A percentile compares a stretch with the other conserved stretches of the same genome.
These are phyloP conservation scores for Syzygium jambos DNA, from an alignment of 345 rosid genomes.

Conservation along the genomic window DNA sequence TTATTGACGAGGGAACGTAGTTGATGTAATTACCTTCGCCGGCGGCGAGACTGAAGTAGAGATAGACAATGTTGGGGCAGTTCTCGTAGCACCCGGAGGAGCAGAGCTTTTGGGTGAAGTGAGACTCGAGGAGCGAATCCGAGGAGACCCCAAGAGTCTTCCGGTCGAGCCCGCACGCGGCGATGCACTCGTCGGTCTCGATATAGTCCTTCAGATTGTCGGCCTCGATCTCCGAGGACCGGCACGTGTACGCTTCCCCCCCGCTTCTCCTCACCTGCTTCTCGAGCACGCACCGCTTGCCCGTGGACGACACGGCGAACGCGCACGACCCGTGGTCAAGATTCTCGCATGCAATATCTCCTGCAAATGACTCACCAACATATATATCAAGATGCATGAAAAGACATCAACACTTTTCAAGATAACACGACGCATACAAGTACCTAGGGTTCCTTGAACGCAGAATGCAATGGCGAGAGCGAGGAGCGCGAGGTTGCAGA, in stretches of 20 bases:
- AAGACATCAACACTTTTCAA: background rate
- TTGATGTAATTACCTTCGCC: constrained; percentile 56
- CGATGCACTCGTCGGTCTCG: constrained; percentile 63
- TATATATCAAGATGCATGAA: background rate
- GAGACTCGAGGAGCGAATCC: constrained; percentile 63
- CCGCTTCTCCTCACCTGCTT: constrained; percentile 61
- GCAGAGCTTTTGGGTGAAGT: constrained; percentile 62
- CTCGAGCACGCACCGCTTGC: constrained; percentile 81
- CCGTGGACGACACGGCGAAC: constrained; percentile 62
- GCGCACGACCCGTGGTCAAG: constrained; percentile 58
- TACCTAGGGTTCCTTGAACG: constrained; percentile 1
- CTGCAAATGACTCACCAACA: background rate
- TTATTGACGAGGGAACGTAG: background rate
- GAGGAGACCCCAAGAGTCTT: constrained; percentile 79
- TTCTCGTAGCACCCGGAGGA: constrained; percentile 58
- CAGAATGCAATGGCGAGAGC: background rate
- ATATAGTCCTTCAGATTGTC: constrained; percentile 50
- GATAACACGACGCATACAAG: background rate
- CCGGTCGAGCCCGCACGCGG: constrained; percentile 69
- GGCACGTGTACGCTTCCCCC: constrained; percentile 47
- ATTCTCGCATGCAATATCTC: constrained; percentile 54
- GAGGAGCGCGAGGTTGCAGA: background rate
- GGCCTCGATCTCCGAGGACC: constrained; percentile 67
- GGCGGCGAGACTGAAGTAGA: constrained; percentile 85
- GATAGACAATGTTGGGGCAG: constrained; percentile 80